Conservation (phyloP, 805 yeast genomes). For the Yarrowia osloensis region DNA sequence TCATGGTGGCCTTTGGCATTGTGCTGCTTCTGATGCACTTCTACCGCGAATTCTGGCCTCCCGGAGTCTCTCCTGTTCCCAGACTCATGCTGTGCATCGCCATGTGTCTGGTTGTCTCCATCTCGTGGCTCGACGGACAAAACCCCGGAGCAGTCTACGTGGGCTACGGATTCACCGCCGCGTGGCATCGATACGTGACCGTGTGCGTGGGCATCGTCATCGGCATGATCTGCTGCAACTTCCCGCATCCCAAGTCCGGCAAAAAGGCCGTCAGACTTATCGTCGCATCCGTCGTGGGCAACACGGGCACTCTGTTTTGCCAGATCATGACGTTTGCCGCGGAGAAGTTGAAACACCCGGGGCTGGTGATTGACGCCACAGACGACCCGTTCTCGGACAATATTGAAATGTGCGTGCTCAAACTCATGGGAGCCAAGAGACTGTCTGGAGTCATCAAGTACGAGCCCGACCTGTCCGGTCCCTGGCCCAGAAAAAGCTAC, state of each 20-base stretch:
- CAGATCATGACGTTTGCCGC: slow-evolving; percentile 41
- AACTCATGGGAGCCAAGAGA: slow-evolving; percentile 31
- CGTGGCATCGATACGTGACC: slow-evolving; percentile 43
- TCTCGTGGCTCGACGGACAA: slow-evolving; percentile 41
- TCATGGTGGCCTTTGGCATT: slow-evolving; percentile 34
- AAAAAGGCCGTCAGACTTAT: slow-evolving; percentile 40
- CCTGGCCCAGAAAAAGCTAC: slow-evolving; percentile 42
- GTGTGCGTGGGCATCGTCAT: slow-evolving; percentile 42
- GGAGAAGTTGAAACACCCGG: slow-evolving; percentile 36
- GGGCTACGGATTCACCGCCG: slow-evolving; percentile 40
- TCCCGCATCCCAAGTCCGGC: slow-evolving; percentile 42
- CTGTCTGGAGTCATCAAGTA: slow-evolving; percentile 32
- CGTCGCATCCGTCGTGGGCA: slow-evolving; percentile 37
- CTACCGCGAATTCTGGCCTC: slow-evolving; percentile 41
- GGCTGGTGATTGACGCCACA: slow-evolving; percentile 35
- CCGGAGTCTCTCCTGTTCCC: slow-evolving; percentile 38
- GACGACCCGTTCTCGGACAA: slow-evolving; percentile 35
- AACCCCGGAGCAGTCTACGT: slow-evolving; percentile 35
- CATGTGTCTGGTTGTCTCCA: slow-evolving; percentile 39
- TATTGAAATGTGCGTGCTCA: slow-evolving; percentile 31
- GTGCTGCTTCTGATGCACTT: slow-evolving; percentile 13
- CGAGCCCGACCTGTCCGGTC: slow-evolving; percentile 44
- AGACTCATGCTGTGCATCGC: slow-evolving; percentile 40
- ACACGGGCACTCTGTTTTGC: slow-evolving; percentile 40
- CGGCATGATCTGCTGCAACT: slow-evolving; percentile 40